phyloP scores from a whole-genome alignment of 176 grass and related monocot genomes.

The Carex kokanica region DNA sequence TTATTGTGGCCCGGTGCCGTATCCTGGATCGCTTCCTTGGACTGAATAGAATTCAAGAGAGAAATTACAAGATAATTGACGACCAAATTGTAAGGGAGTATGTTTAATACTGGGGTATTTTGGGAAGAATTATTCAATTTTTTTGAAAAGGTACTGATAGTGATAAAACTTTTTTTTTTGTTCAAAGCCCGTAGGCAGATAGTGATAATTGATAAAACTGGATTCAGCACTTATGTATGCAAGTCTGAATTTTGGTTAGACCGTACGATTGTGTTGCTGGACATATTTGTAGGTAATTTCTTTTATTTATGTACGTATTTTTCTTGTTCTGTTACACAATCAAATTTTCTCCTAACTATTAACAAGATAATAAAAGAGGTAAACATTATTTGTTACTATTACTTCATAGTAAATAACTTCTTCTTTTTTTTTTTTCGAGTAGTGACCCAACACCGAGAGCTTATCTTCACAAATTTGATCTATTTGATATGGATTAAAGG shows the following conservation, averaged over 20 bases:
- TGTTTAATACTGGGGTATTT: too few species aligned
- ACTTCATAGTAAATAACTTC: neutral
- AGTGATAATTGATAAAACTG: neutral
- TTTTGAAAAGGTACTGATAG: too few species aligned
- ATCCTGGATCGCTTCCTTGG: constrained; percentile 77
- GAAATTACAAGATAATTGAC: neutral
- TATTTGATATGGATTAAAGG: neutral
- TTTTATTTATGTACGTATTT: neutral
- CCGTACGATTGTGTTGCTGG: neutral
- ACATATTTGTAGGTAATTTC: constrained; percentile 7
- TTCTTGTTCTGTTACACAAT: neutral
- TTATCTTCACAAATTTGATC: neutral
- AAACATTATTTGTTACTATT: neutral
- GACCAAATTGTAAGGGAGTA: neutral
- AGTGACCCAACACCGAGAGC: neutral
- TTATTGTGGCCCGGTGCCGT: constrained; percentile 70
- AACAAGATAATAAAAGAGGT: too few species aligned
- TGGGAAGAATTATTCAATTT: too few species aligned
- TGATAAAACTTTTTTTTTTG: too few species aligned
- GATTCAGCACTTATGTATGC: neutral
- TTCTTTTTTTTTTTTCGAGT: neutral
- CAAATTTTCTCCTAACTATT: neutral
- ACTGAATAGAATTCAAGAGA: constrained; percentile 26
- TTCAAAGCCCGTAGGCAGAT: too few species aligned
- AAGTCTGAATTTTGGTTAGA: neutral